Evolutionary conservation across 2,329 filamentous ascomycete genomes (phyloP), one percentile per base, ranked within the genome.

Genomic region (Cladophialophora yegresii): DNA sequence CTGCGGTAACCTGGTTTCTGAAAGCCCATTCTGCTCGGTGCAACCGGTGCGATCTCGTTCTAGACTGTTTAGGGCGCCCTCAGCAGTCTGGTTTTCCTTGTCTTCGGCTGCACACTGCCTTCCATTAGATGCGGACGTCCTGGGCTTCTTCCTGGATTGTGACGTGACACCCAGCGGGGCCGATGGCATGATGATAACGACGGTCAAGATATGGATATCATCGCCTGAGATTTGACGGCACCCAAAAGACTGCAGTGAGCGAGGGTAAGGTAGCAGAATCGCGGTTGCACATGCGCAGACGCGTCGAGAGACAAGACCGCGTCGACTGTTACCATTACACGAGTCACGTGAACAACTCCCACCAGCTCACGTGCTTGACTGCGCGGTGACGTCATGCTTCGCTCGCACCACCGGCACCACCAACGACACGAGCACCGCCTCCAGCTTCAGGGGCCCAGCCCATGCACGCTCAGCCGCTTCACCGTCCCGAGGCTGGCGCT

Each of bases 1-100:
- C 47, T 84, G 85, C 2, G 85, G 85, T 56, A 77, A 78, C 20
- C 26, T 50, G 63, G 58, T 20, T 26, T 65, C 57, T 9, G 59
- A 49, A 26, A 59, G 9, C 20, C 32, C 30, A 13, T 58, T n/a
- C 22, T 54, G 54, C 12, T 30, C 16, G 23, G 7, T 13, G 33
- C 13, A 16, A 16, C 3, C 43, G n/a, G 16, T 20, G 4, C 45
- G 28, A 12, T 55, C 62, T 20, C 45, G 54, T 9, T 59, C 49
- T 32, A 22, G 43, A 23, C 13, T 54, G n/a, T 13, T 10, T 16
- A 43, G 23, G 22, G 54, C 13, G 12, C 43, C 50, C 10, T 60
- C 28, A 16, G 23, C 51, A 22, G 28, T 43, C 9, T 62, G 54
- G 36, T 69, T 70, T 55, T 70, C 65, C 54, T 66, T 66, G 59